Conservation (phyloP, 2,329 filamentous ascomycete genomes). For the Ceratocystis colombiana region DNA sequence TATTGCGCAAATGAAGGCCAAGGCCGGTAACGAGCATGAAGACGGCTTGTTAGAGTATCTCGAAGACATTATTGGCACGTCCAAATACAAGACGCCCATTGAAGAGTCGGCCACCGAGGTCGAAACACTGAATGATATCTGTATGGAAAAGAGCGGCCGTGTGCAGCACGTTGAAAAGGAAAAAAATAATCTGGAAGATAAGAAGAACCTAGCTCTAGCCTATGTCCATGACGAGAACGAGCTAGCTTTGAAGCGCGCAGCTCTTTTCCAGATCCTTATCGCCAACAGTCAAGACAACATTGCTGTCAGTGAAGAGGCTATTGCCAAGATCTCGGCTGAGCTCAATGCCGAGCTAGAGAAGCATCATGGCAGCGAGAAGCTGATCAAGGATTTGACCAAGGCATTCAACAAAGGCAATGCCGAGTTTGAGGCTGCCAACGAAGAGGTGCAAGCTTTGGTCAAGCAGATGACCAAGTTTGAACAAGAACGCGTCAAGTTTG, state of each 20-base stretch:
- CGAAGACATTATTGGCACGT: slow-evolving; percentile 97
- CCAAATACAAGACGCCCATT: slow-evolving; percentile 94
- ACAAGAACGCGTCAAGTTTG: slow-evolving; percentile 92
- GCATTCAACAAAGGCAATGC: slow-evolving; percentile 73
- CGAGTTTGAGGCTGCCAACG: slow-evolving; percentile 72
- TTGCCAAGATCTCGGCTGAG: slow-evolving; percentile 78
- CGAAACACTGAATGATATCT: slow-evolving; percentile 86
- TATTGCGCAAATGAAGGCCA: slow-evolving; percentile 98
- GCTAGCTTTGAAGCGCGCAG: slow-evolving; percentile 75
- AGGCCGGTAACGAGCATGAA: slow-evolving; percentile 88
- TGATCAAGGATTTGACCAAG: slow-evolving; percentile 82
- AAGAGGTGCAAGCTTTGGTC: slow-evolving; percentile 63
- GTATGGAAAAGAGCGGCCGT: slow-evolving; percentile 85
- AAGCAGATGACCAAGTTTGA: slow-evolving; percentile 91
- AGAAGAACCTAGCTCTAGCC: slow-evolving; percentile 87
- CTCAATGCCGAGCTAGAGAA: slow-evolving; percentile 82
- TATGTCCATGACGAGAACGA: slow-evolving; percentile 92
- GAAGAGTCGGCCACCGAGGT: slow-evolving; percentile 87
- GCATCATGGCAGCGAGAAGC: slow-evolving; percentile 77
- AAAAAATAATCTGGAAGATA: slow-evolving; percentile 82
- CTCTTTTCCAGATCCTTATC: slow-evolving; percentile 85
- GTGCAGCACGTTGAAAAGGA: slow-evolving; percentile 98
- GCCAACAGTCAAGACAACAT: slow-evolving; percentile 83
- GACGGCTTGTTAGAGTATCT: slow-evolving; percentile 93
- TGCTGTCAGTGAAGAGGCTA: slow-evolving; percentile 77